These are phyloP conservation scores for Chrysanthemum seticuspe DNA, from an alignment of 129 eudicot species.

Conservation along the genomic window DNA sequence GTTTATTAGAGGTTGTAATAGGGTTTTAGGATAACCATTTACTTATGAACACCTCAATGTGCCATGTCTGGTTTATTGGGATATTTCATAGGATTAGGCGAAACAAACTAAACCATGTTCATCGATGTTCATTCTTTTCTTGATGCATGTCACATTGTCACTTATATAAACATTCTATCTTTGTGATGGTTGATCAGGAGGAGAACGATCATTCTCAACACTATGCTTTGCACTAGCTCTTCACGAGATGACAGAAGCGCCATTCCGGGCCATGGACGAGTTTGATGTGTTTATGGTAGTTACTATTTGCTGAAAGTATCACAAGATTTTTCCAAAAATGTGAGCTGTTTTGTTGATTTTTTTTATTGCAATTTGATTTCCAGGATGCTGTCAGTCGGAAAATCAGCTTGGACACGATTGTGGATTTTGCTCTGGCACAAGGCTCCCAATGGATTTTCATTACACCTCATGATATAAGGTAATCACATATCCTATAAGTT, in stretches of 20 bases:
- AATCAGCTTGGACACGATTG: constrained; percentile 84
- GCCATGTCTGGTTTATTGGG: too few relatives aligned
- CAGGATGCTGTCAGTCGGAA: constrained; percentile 99
- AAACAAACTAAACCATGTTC: not conserved
- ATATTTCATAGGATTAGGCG: too few relatives aligned
- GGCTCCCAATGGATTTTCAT: constrained; percentile 97
- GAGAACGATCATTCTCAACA: constrained; percentile 92
- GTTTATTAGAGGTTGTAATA: too few relatives aligned
- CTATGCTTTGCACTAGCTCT: constrained; percentile 94
- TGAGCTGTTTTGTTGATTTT: not conserved
- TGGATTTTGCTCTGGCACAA: constrained; percentile 83
- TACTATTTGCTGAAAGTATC: not conserved
- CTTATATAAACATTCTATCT: constrained; percentile 2
- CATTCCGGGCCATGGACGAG: constrained; percentile 98
- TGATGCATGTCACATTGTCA: not conserved
- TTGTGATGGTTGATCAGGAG: constrained; percentile 53
- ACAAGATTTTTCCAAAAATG: not conserved
- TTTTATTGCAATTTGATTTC: constrained; percentile 8
- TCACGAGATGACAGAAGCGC: constrained; percentile 97
- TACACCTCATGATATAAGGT: constrained; percentile 98
- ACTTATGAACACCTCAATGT: not conserved
- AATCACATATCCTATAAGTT: constrained; percentile 4
- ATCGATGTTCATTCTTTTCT: not conserved
- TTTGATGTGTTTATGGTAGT: constrained; percentile 98
- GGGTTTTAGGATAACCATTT: not conserved